Evolutionary conservation across 306 rosid genomes (phyloP), one percentile per base, ranked within the genome.

Genomic region (Pterocarpus macrocarpus): DNA sequence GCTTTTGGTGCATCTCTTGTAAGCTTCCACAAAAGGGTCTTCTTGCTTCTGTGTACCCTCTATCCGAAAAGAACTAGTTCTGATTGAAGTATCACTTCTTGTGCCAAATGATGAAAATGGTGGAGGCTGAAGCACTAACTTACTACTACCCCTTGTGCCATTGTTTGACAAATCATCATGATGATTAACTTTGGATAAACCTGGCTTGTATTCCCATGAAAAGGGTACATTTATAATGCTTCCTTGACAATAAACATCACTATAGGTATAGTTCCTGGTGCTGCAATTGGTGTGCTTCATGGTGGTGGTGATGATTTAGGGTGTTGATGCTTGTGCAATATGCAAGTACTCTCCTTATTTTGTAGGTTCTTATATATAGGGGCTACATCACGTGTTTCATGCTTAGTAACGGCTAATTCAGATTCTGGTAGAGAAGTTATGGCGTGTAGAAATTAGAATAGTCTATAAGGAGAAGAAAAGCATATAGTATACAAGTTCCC

Each of bases 181-280:
- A 35, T 50, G 38, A 4, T 3, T 53, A 30, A 49, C 34, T 79
- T 88, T 90, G 76, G 90, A 73, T 67, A 88, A 68, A 30, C 97
- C 91, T 0, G 92, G 90, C 41, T 85, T 73, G 81, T 68, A 61
- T 85, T 89, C 92, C 93, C 94, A 89, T 33, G 92, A 83, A 85
- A 90, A 90, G 11, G 94, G 92, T 5, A 89, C 86, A 11, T 78
- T 85, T 17, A 64, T 16, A 13, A 9, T 16, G 12, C 17, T 50
- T 39, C 22, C 74, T 45, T 76, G 67, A 61, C 36, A 8, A 47
- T 32, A 61, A 72, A 34, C 57, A 7, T 84, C 78, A 59, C 80
- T 36, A 32, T 17, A 9, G 35, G n/a, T 17, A 69, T 30, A 44
- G 58, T 17, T 73, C 44, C 7, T 30, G 17, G 36, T 73, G 86